A percentile compares a stretch with the other conserved stretches of the same genome.
Conservation (phyloP, 352 stramenopile species). For the Phytophthora hybrid region DNA sequence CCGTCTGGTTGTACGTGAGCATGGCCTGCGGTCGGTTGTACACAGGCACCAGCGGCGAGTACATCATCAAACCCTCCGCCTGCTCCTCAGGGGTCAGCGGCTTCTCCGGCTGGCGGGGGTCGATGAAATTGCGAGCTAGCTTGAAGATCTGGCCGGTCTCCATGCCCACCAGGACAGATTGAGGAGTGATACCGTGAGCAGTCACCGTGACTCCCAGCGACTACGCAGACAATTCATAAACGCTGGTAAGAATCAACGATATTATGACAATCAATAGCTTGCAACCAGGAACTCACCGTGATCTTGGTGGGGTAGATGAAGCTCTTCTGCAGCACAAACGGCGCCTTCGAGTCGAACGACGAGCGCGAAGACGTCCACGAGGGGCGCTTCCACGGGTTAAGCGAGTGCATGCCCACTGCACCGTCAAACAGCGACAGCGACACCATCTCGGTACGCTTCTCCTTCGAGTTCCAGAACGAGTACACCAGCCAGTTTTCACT, state of each 20-base stretch:
- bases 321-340: constrained; percentile 95
- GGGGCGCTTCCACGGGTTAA: constrained; percentile 95
- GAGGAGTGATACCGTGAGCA: constrained; percentile 94
- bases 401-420: constrained; percentile 94
- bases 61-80: constrained; percentile 86
- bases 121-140: constrained; percentile 93
- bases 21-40: constrained; percentile 87
- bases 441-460: constrained; percentile 85
- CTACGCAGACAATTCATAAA: constrained; percentile 23
- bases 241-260: constrained; percentile 7
- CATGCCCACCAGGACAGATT: constrained; percentile 94
- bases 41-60: constrained; percentile 92
- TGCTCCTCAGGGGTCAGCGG: constrained; percentile 88
- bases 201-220: constrained; percentile 94
- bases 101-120: constrained; percentile 94
- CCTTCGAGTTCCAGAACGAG: constrained; percentile 95
- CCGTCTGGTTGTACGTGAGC: constrained; percentile 93
- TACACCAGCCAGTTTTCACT: constrained; percentile 98
- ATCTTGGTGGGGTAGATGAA: constrained; percentile 94
- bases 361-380: constrained; percentile 91
- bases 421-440: constrained; percentile 95
- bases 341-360: constrained; percentile 90
- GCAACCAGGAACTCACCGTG: constrained; percentile 42
- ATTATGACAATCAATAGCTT: neutral
- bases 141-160: constrained; percentile 94